Evolutionary conservation across 2,329 filamentous ascomycete species (phyloP).

Genomic region (Arthroderma sp.): DNA sequence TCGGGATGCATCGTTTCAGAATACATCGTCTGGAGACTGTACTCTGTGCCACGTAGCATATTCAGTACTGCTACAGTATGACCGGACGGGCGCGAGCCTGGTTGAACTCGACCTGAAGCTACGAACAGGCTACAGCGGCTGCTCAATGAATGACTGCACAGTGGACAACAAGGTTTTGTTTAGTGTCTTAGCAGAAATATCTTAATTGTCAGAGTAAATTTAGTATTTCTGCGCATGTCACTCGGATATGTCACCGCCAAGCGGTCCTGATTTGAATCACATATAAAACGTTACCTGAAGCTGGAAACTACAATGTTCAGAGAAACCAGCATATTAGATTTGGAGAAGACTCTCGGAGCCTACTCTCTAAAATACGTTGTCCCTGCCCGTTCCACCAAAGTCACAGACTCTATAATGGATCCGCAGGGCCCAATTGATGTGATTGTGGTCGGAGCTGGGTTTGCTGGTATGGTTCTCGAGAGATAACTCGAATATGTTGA

Average conservation of each 20-base stretch:
- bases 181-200: not conserved
- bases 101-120: constrained; percentile 1
- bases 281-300: not conserved
- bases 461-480: not conserved
- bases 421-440: not conserved
- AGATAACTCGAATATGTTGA: not conserved
- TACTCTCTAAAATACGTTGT: not conserved
- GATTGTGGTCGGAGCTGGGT: constrained; percentile 1
- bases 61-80: not conserved
- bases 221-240: not conserved
- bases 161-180: constrained; percentile 1
- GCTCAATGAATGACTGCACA: not conserved
- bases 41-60: not conserved
- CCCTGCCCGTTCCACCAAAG: not conserved
- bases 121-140: not conserved
- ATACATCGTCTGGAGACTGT: not conserved
- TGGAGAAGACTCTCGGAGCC: not conserved
- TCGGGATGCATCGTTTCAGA: not conserved
- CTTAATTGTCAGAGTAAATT: not conserved
- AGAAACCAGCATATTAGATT: not conserved
- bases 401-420: not conserved
- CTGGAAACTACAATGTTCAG: not conserved
- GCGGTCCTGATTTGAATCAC: not conserved
- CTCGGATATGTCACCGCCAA: constrained; percentile 1
- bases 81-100: not conserved